Conservation (phyloP, 1,284 basidiomycete genomes). For the Irpex sp. region DNA sequence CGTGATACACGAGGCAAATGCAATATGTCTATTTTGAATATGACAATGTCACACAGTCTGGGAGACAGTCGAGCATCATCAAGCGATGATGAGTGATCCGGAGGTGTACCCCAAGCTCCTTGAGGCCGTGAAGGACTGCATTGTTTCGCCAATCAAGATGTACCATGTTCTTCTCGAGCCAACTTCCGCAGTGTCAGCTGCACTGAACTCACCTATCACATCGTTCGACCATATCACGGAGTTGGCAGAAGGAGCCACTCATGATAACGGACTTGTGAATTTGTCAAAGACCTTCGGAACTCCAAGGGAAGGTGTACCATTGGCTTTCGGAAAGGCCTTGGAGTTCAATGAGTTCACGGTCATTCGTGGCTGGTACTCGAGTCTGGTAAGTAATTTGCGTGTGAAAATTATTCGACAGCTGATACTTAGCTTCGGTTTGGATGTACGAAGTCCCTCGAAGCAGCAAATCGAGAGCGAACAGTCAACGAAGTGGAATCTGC, state of each 20-base stretch:
- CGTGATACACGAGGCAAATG: not conserved
- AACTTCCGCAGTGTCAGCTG: not conserved
- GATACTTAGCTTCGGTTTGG: not conserved
- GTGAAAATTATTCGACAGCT: not conserved
- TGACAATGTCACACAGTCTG: conserved; percentile 3
- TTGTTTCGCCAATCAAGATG: conserved; percentile 3
- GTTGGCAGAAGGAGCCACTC: conserved; percentile 1
- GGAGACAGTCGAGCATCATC: conserved; percentile 11
- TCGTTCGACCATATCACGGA: conserved; percentile 1
- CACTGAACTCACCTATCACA: conserved; percentile 8
- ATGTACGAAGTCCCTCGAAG: not conserved
- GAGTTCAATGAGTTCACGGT: conserved; percentile 5
- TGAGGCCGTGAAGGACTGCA: not conserved
- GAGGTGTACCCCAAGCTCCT: conserved; percentile 5
- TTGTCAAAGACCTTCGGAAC: not conserved
- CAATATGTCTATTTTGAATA: not conserved
- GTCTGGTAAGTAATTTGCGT: conserved; percentile 4
- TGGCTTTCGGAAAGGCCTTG: conserved; percentile 3
- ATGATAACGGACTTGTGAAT: not conserved
- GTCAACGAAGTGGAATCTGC: not conserved
- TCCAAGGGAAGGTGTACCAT: not conserved
- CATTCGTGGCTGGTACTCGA: conserved; percentile 9
- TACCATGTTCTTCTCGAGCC: conserved; percentile 9
- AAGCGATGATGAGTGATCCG: conserved; percentile 6
- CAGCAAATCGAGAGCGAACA: not conserved